Evolutionary conservation across 306 rosid species (phyloP), one percentile per base, ranked within the genome.

Genomic region (Prunus fruticosa): DNA sequence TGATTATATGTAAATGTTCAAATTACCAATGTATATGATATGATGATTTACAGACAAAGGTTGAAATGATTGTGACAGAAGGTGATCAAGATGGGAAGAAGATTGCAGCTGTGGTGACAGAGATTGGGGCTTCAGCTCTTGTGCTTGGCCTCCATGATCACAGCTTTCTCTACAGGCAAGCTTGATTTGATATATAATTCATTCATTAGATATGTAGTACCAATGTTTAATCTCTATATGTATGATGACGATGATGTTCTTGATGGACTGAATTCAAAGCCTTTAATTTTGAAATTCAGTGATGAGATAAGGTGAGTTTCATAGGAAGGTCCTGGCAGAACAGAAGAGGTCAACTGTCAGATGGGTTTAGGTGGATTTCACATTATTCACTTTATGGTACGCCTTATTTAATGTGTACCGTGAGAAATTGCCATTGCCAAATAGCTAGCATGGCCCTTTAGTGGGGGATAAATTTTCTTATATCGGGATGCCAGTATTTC

Each of bases 91-190:
- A 95, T 52, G 99, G 97, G 54, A 75, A 49, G 69, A 90, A 89
- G 71, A 88, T 92, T 70, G 85, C 89, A 27, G 78, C 91, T 56
- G 74, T 75, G 11, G 97, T 95, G 2, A 66, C 84, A 57, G 87
- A 92, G 72, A 88, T 90, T 78, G 96, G 91, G 45, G 96, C 96
- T 79, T 92, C 97, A 0, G 73, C 78, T 74, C 90, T 95, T 65
- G 97, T 95, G 49, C 80, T 88, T 67, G 99, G 99, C 60, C 97
- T 95, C 81, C 99, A 92, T 82, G 89, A 86, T 81, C 92, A 82
- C 66, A 92, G 99, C 84, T 95, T 95, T 84, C 96, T 95, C 58
- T 92, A 92, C 93, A 90, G 79, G 97, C 92, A 84, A 90, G 95
- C 82, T 56, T 67, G 15, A 47, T 47, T 47, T 47, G 52, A 47